Evolutionary conservation across 495 filamentous ascomycete species (phyloP).

Genomic region (Neurospora sp.): DNA sequence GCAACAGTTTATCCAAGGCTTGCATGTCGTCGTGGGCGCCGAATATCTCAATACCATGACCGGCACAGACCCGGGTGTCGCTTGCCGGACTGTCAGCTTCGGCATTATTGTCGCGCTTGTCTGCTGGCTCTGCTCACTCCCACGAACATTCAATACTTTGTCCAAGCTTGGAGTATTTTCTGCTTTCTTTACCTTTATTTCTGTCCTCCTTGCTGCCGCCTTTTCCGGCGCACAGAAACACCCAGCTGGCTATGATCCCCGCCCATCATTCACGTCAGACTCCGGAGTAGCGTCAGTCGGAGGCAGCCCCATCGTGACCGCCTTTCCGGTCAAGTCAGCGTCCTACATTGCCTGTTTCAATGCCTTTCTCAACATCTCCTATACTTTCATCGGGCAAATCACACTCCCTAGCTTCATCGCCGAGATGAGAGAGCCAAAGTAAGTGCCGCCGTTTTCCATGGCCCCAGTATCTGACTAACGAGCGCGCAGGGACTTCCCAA

Average conservation of each 20-base stretch:
- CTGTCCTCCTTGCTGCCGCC: slow-evolving; percentile 67
- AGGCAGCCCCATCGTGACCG: slow-evolving; percentile 53
- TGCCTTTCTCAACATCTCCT: slow-evolving; percentile 82
- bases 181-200: slow-evolving; percentile 78
- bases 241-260: slow-evolving; percentile 49
- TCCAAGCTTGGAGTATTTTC: slow-evolving; percentile 64
- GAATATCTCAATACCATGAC: slow-evolving; percentile 83
- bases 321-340: slow-evolving; percentile 56
- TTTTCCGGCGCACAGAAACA: slow-evolving; percentile 65
- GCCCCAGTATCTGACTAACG: not conserved
- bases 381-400: slow-evolving; percentile 90
- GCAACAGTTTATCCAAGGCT: slow-evolving; percentile 30
- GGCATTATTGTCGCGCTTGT: slow-evolving; percentile 57
- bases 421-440: slow-evolving; percentile 70
- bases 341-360: slow-evolving; percentile 70
- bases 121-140: slow-evolving; percentile 66
- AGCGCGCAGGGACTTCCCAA: slow-evolving; percentile 60
- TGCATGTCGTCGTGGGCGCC: slow-evolving; percentile 70
- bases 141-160: slow-evolving; percentile 70
- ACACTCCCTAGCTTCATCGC: slow-evolving; percentile 86
- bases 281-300: slow-evolving; percentile 22
- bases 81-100: slow-evolving; percentile 60
- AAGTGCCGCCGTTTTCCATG: not conserved
- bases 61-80: slow-evolving; percentile 37
- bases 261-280: slow-evolving; percentile 25